Conservation (phyloP, 83 land plant genomes). For the Thuja plicata region DNA sequence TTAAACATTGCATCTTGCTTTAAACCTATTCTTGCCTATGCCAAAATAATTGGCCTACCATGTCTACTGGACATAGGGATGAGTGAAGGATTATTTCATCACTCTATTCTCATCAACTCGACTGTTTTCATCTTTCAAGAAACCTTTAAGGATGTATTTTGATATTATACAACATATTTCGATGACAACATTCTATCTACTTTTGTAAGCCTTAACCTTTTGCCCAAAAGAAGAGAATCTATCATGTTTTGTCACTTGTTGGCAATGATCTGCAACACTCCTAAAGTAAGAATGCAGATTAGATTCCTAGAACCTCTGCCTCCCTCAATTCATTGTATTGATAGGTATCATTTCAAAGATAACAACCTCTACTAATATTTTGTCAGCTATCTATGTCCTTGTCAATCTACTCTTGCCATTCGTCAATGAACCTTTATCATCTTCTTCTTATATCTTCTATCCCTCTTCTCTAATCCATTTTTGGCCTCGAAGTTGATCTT, state of each 20-base stretch:
- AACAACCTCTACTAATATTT: background rate
- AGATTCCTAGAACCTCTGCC: background rate
- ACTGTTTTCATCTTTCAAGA: background rate
- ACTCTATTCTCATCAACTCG: background rate
- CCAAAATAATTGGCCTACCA: background rate
- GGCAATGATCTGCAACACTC: background rate
- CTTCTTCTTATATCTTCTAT: no score
- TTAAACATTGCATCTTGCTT: background rate
- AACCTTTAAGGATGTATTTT: background rate
- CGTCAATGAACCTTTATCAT: constrained; percentile 9
- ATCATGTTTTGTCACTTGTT: background rate
- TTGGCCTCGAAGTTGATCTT: no score
- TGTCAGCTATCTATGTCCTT: background rate
- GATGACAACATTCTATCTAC: background rate
- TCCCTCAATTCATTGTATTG: background rate
- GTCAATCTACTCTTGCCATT: background rate
- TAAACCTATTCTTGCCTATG: background rate
- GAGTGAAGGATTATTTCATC: background rate
- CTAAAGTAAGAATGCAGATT: background rate
- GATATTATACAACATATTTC: background rate
- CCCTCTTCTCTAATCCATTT: no score
- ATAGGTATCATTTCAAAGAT: background rate
- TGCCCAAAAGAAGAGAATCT: background rate
- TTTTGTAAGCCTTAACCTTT: background rate
- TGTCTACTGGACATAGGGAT: background rate